Base-by-base conservation (phyloP, 108 stramenopile genomes). In the Bacterosira constricta region DNA sequence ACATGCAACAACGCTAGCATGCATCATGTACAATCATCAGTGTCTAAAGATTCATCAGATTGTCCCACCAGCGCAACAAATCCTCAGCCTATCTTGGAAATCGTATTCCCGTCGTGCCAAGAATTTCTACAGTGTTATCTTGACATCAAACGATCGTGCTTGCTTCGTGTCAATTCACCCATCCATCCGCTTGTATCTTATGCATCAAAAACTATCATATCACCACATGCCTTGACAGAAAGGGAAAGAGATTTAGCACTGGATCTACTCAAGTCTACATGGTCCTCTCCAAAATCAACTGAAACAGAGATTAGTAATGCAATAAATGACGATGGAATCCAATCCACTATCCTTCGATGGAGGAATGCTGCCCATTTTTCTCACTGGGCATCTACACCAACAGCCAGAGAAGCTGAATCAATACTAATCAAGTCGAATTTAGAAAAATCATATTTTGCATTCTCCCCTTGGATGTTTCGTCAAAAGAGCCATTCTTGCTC, bases 161-260 rank as follows among this genome's bases (percentile, higher is more conserved):
- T 79, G 12, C n/a, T 71, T 37, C 55, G 70, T 46, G 71, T 79
- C 0, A 30, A 35, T 23, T 26, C 50, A 7, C 27, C 63, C 31
- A 34, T 36, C 45, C 78, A 79, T 61, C 78, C 78, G 12, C 18
- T 79, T 32, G 31, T 61, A 15, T 49, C 64, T 37, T 79, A 79
- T 64, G 52, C 63, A 61, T 71, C 56, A 18, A 66, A 66, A 23
- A 79, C 78, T 6, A 26, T 79, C 17, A 32, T 67, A n/a, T 72
- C 66, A 35, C 36, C 59, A 23, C 18, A 49, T 45, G 23, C 44
- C 9, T 52, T 79, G 57, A 51, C 64, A 12, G 71, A 72, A n/a
- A 12, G 0, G 9, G 78, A 79, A 31, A 29, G 65, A 32, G 56
- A 55, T 15, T 44, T 38, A 5, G 78, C 70, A 17, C 61, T 79